Base-by-base conservation (phyloP, 164 flowering plant species). In the Dillenia turbinata region DNA sequence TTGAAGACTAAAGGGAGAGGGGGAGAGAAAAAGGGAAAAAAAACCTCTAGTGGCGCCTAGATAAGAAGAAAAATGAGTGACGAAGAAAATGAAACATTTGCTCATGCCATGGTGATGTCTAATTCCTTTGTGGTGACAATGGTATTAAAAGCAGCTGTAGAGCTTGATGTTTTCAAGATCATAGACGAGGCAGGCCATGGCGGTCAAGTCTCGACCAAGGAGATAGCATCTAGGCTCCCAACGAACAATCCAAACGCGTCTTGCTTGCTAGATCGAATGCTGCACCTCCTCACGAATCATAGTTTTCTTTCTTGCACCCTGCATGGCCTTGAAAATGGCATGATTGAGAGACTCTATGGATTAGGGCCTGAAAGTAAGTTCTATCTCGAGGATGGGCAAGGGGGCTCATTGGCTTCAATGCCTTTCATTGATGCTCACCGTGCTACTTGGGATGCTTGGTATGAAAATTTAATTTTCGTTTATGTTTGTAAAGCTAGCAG, bases 111-210 rank as follows among this genome's bases (percentile, higher is more conserved):
- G 57, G 66, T 62, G 5, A 6, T 75, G 8, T 58, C 49, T 9
- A 47, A 9, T 9, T 47, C 56, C 8, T 44, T 49, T 9, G 67
- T 63, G 57, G 44, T 71, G 9, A 55, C 71, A 40, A 71, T 63
- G 71, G 45, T 66, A 4, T 0, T 63, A 64, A 11, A 58, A 45
- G 14, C 66, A 6, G 71, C 75, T 1, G n/a, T 64, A 0, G 72
- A 68, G 49, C 71, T 72, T 8, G 71, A 60, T 16, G 14, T 72
- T 11, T 68, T 72, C 11, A 66, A 72, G n/a, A 72, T 72, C 17
- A 51, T 68, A 16, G 66, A 61, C 50, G 57, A 52, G 48, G 65
- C 66, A 3, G 72, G 66, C 43, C 47, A 50, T 0, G 54, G 12
- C 12, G 71, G 49, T n/a, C 12, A 57, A 10, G 66, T 68, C 51